Percentiles rank a stretch among this genome's conserved stretches.
Conservation (phyloP, 345 rosid genomes). For the Cochlearia excelsa region DNA sequence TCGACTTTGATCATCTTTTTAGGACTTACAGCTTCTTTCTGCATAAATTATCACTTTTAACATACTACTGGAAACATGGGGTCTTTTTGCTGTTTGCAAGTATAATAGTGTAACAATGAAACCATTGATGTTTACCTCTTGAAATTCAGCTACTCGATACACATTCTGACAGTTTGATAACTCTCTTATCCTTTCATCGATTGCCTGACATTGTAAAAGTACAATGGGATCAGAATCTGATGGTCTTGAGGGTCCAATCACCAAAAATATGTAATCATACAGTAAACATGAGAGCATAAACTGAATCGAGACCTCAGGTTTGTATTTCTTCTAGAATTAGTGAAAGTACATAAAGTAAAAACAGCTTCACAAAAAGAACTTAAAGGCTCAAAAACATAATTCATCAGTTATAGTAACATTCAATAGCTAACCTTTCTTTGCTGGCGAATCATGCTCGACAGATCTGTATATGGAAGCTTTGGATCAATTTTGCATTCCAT, state of each 20-base stretch:
- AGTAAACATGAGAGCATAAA: no score
- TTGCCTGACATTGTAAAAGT: conserved; percentile 54
- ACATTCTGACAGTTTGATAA: conserved; percentile 87
- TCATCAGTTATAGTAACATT: neutral
- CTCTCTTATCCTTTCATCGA: conserved; percentile 93
- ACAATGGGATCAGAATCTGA: conserved; percentile 21
- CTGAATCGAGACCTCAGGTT: neutral
- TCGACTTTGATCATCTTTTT: conserved; percentile 68
- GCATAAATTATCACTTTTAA: conserved; percentile 26
- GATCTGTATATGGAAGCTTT: conserved; percentile 90
- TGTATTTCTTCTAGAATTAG: neutral
- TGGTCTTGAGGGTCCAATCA: conserved; percentile 19
- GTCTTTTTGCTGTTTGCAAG: neutral
- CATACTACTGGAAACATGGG: conserved; percentile 7
- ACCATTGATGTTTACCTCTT: conserved; percentile 52
- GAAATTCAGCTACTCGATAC: conserved; percentile 68
- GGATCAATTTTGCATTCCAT: conserved; percentile 99
- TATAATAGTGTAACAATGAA: conserved; percentile 15
- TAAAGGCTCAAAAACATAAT: conserved; percentile 3
- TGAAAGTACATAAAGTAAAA: conserved; percentile 5
- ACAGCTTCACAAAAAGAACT: neutral
- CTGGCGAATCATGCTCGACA: conserved; percentile 86
- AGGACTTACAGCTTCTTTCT: conserved; percentile 91
- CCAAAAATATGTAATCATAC: neutral
- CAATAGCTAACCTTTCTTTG: conserved; percentile 69